Evolutionary conservation across 1,139 yeast species (phyloP).

Genomic region (Hyphopichia khmerensis): DNA sequence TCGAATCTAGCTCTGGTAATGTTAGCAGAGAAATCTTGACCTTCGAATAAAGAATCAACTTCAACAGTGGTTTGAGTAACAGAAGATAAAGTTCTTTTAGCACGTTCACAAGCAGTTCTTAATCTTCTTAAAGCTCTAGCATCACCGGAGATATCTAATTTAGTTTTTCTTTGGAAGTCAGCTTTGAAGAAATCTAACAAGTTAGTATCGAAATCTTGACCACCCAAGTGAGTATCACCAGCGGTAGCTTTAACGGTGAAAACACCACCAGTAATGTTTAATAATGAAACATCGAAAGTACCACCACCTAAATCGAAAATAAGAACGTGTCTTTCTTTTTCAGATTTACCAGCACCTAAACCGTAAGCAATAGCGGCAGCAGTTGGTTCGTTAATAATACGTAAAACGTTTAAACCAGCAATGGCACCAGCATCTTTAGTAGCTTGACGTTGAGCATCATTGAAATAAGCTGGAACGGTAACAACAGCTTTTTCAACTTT

Average conservation of each 20-base stretch:
- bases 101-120: conserved; percentile 99
- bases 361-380: conserved; percentile 99
- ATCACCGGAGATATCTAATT: conserved; percentile 86
- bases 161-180: conserved; percentile 97
- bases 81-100: conserved; percentile 97
- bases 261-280: conserved; percentile 98
- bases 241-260: conserved; percentile 99
- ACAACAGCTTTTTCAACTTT: conserved; percentile 93
- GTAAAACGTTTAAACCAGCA: conserved; percentile 93
- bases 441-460: conserved; percentile 97
- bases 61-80: conserved; percentile 96
- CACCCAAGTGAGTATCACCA: conserved; percentile 99
- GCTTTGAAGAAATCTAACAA: conserved; percentile 90
- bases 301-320: conserved; percentile 98
- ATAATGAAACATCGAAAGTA: conserved; percentile 96
- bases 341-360: conserved; percentile 91
- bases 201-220: conserved; percentile 99
- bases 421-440: conserved; percentile 99
- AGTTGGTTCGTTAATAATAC: conserved; percentile 97
- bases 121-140: conserved; percentile 97
- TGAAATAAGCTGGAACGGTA: conserved; percentile 97
- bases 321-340: conserved; percentile 84
- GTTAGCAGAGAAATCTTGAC: conserved; percentile 95
- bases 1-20: conserved; percentile 99
- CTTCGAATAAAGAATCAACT: conserved; percentile 94